Base-by-base conservation (phyloP, 768 basidiomycete genomes). In the Peribolospora kevripleyi region DNA sequence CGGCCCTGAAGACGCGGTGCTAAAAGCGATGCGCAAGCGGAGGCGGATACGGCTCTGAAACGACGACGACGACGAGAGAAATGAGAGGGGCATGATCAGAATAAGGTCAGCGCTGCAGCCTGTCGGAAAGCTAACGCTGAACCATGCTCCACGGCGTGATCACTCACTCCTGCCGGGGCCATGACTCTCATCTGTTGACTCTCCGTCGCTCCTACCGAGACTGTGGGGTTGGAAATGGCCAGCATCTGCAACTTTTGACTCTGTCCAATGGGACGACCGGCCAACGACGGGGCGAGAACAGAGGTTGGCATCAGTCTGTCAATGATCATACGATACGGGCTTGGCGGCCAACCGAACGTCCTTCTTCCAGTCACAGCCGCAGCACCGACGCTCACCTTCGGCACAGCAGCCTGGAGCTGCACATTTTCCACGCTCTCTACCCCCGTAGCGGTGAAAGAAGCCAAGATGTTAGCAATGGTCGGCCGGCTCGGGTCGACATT, bases 191-290 rank as follows among this genome's bases (percentile, higher is more conserved):
- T 82, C 65, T 91, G 86, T 65, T 97, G 93, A 7, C 88, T 91
- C 67, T 97, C 91, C 11, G 77, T 75, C 7, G 77, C 70, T 1
- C 87, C 85, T 0, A 84, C 80, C 42, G 68, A 70, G 47, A 98
- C 74, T 53, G 76, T 80, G 8, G 80, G 73, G 66, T 80, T 87
- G 5, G 87, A 87, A 82, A 97, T 95, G 5, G 91, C 86, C 55
- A 87, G 73, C 91, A 98, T 98, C 67, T 95, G 90, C 55, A 98
- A 68, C 66, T 93, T 88, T 69, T 93, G 90, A 0, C 88, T 84
- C 86, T 97, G 63, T 37, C 8, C 3, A 42, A 4, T 5, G n/a
- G 25, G 25, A 25, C 25, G 25, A 25, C 25, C 25, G 25, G 25
- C 25, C 25, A 25, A 25, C 5, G 10, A 8, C 46, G 13, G 45